Evolutionary conservation across 2,329 filamentous ascomycete genomes (phyloP), one percentile per base, ranked within the genome.

Genomic region (Dactylonectria macrodidyma): DNA sequence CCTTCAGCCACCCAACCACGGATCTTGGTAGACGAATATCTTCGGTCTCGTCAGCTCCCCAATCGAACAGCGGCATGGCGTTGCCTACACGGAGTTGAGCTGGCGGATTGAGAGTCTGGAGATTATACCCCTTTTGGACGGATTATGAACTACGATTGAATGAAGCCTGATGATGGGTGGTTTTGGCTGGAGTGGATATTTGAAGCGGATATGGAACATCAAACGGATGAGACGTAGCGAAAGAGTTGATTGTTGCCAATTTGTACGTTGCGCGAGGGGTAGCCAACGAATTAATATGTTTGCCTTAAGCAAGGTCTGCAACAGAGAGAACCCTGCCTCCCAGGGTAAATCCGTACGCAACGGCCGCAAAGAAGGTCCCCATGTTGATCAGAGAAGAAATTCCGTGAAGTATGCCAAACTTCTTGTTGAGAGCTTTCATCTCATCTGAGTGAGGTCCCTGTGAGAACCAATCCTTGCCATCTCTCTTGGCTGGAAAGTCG

Each of bases 381-480:
- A 98, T 78, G 79, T 98, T 98, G 22, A 97, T 80, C 68, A 97
- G 80, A 33, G 93, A 93, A 8, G 94, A 97, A 55, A 93, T 83
- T 6, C 95, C 94, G 81, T 99, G 96, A 65, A 97, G 81, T 69
- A 88, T 88, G 16, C 89, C 90, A 80, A 98, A 98, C 70, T 85
- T 86, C 82, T 90, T 93, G 85, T 95, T 97, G 75, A 97, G 81
- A 9, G 85, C 86, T 73, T 89, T 81, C 95, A 98, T 98, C 83
- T 95, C 93, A 73, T 91, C 86, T 5, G 93, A 96, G 76, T 97
- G 93, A 46, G 94, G 93, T 1, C 91, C 88, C 59, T 89, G 84
- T 71, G 97, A 94, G 76, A 92, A 93, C 81, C 91, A 93, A 79
- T 92, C 93, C 87, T 97, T 98, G 62, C 94, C 94, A 78, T 98